These are phyloP conservation scores for Microbotryum saponariae DNA, from an alignment of 1,284 basidiomycete species.

Conservation along the genomic window DNA sequence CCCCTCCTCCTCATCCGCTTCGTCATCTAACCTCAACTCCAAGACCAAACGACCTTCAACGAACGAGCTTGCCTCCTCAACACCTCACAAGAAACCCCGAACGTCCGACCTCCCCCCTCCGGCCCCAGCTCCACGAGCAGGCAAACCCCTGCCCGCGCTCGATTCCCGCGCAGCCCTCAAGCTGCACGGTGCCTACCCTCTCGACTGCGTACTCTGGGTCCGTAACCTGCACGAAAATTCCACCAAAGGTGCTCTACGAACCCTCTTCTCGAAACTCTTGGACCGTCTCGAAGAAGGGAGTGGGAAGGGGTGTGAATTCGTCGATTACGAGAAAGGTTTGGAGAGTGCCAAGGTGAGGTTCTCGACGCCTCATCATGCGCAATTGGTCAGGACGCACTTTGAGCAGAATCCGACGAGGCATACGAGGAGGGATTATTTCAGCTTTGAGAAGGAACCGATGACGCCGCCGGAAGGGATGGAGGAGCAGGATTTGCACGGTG, in stretches of 20 bases:
- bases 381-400: constrained; percentile 11
- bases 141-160: constrained; percentile 2
- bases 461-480: too few relatives aligned
- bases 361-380: constrained; percentile 10
- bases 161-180: constrained; percentile 14
- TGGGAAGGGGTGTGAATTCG: constrained; percentile 29
- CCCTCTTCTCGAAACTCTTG: constrained; percentile 17
- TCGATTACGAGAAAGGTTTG: constrained; percentile 30
- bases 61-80: too few relatives aligned
- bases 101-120: constrained; percentile 3
- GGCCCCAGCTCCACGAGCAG: constrained; percentile 3
- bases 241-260: constrained; percentile 15
- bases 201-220: constrained; percentile 26
- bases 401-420: constrained; percentile 6
- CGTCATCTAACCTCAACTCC: neutral
- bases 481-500: too few relatives aligned
- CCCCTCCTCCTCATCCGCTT: too few relatives aligned
- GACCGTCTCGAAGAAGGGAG: constrained; percentile 29
- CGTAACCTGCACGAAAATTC: constrained; percentile 28
- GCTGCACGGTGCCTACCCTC: constrained; percentile 24
- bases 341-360: constrained; percentile 24
- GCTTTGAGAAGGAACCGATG: neutral
- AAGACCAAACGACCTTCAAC: constrained; percentile 2
- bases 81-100: too few relatives aligned
- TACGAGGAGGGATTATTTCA: neutral